A percentile compares a stretch with the other conserved stretches of the same genome.
phyloP scores from a whole-genome alignment of 2,329 filamentous ascomycete genomes.

The Ophiostoma triangulosporum region DNA sequence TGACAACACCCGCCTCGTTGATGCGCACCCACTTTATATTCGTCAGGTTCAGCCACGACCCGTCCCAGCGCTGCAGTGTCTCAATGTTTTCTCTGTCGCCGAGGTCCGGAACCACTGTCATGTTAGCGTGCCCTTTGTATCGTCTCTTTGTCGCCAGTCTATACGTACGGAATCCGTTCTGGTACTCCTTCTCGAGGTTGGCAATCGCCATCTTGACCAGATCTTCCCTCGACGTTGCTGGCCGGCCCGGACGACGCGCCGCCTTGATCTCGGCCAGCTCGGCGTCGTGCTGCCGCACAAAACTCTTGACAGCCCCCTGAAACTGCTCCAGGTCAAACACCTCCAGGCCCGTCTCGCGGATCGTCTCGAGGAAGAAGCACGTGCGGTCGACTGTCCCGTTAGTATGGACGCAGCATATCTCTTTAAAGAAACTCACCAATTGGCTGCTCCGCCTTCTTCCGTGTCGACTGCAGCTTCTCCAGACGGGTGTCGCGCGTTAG shows the following conservation, averaged over 20 bases:
- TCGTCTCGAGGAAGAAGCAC: constrained; percentile 37
- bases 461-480: constrained; percentile 52
- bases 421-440: constrained; percentile 15
- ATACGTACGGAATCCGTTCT: constrained; percentile 64
- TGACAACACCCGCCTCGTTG: constrained; percentile 47
- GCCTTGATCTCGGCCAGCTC: constrained; percentile 54
- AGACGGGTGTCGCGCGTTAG: constrained; percentile 72
- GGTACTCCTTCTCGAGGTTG: constrained; percentile 64
- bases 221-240: constrained; percentile 64
- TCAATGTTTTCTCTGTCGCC: constrained; percentile 50
- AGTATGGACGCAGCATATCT: background rate
- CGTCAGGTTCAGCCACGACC: constrained; percentile 68
- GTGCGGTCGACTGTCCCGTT: constrained; percentile 11
- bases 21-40: constrained; percentile 67
- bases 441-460: constrained; percentile 60
- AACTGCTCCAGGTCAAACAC: constrained; percentile 42
- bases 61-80: constrained; percentile 62
- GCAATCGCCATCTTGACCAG: constrained; percentile 58
- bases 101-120: constrained; percentile 59
- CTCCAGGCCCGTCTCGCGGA: constrained; percentile 36
- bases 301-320: constrained; percentile 49
- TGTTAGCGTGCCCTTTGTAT: constrained; percentile 8
- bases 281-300: constrained; percentile 55
- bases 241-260: constrained; percentile 62
- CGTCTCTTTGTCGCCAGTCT: constrained; percentile 4